A percentile compares a stretch with the other conserved stretches of the same genome.
Conservation (phyloP, 768 basidiomycete species). For the Exidia glandulosa region DNA sequence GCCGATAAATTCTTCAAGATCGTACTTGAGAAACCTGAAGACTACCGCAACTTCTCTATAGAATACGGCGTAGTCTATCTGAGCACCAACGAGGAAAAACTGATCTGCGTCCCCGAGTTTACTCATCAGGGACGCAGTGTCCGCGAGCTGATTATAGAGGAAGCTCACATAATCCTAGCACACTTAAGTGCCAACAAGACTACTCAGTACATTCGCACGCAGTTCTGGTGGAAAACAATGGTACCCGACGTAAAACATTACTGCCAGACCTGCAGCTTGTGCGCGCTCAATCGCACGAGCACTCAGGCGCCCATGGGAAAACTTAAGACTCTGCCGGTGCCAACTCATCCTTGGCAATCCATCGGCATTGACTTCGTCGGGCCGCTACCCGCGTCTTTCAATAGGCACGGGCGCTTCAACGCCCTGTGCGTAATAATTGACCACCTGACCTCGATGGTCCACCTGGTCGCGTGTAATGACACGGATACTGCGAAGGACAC, state of each 20-base stretch:
- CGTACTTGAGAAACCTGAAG: not conserved
- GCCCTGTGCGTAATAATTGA: not conserved
- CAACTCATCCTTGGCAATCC: not conserved
- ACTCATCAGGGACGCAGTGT: not conserved
- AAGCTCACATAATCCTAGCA: not conserved
- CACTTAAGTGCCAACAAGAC: not conserved
- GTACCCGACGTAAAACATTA: not conserved
- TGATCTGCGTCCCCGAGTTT: not conserved
- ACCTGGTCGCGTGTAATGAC: not conserved
- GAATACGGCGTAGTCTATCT: not conserved
- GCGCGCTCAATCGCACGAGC: not conserved
- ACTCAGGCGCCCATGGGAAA: not conserved
- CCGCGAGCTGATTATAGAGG: not conserved
- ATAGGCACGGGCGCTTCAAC: not conserved
- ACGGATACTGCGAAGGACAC: not conserved
- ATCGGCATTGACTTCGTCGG: not conserved
- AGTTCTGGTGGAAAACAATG: not conserved
- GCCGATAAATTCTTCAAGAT: not conserved
- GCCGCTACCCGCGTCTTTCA: not conserved
- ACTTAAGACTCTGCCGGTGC: not conserved
- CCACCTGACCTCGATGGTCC: not conserved
- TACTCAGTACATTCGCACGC: not conserved
- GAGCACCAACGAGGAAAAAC: not conserved
- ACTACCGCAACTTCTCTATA: not conserved
- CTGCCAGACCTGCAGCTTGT: not conserved